A percentile compares a stretch with the other conserved stretches of the same genome.
These are phyloP conservation scores for Plasmodium gonderi DNA, from an alignment of 169 alveolate species.

Conservation along the genomic window DNA sequence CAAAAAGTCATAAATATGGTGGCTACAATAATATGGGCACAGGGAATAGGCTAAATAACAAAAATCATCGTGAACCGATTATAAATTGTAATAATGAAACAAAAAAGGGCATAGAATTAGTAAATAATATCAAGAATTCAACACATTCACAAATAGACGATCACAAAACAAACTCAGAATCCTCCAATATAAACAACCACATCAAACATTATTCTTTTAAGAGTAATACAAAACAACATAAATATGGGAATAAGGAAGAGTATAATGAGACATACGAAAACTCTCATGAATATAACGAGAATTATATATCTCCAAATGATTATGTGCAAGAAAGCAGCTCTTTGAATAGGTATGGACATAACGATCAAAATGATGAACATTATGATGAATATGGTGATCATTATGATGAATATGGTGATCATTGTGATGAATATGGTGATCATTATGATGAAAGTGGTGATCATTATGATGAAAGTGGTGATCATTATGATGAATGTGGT, in stretches of 20 bases:
- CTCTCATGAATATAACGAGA: conserved; percentile 6
- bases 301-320: not conserved
- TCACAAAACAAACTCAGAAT: not conserved
- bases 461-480: not conserved
- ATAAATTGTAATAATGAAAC: not conserved
- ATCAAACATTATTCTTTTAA: not conserved
- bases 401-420: not conserved
- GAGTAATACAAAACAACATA: not conserved
- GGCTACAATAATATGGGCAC: not conserved
- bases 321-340: not conserved
- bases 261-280: conserved; percentile 1
- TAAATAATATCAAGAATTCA: not conserved
- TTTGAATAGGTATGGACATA: not conserved
- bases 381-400: not conserved
- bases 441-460: conserved; percentile 1
- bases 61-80: not conserved
- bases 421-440: not conserved
- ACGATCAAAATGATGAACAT: not conserved
- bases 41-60: conserved; percentile 1
- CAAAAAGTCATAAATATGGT: not conserved
- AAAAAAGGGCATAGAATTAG: not conserved
- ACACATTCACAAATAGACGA: not conserved
- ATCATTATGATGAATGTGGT: not conserved
- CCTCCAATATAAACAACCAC: not conserved
- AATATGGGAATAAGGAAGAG: conserved; percentile 2